These are phyloP conservation scores for Botrytis galanthina DNA, from an alignment of 2,329 filamentous ascomycete genomes.

Conservation along the genomic window DNA sequence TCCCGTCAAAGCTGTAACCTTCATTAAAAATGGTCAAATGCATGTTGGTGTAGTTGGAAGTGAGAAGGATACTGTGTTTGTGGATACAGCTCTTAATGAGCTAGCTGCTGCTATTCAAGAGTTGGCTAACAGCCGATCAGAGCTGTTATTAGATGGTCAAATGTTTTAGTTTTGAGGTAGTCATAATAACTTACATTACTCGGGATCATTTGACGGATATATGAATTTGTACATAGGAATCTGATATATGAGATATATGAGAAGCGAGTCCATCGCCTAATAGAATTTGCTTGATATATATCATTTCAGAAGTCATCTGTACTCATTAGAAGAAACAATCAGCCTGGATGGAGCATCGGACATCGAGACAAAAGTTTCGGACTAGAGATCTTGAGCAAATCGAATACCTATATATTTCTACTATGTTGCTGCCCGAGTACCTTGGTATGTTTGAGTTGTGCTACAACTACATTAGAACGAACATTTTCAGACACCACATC, in stretches of 20 bases:
- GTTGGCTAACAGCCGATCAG: constrained; percentile 18
- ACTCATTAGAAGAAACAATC: not conserved
- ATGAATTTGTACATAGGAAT: not conserved
- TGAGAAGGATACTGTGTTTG: constrained; percentile 41
- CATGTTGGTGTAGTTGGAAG: constrained; percentile 47
- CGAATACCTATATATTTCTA: not conserved
- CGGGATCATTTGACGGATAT: not conserved
- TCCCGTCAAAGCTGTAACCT: constrained; percentile 48
- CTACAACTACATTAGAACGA: not conserved
- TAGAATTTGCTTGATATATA: too few relatives aligned
- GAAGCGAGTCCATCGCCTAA: not conserved
- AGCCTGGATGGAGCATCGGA: too few relatives aligned
- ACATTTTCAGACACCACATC: not conserved
- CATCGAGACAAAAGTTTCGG: not conserved
- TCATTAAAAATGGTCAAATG: constrained; percentile 42
- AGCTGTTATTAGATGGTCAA: constrained; percentile 23
- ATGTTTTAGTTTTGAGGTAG: constrained; percentile 6
- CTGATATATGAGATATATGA: not conserved
- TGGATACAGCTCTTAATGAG: constrained; percentile 40
- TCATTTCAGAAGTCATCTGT: not conserved
- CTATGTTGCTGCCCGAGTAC: not conserved
- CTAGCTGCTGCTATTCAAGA: constrained; percentile 31
- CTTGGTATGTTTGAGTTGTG: not conserved
- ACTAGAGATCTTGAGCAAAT: not conserved
- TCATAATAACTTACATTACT: not conserved